Base-by-base conservation (phyloP, 139 green algal species). In the Tetradesmus obliquus region DNA sequence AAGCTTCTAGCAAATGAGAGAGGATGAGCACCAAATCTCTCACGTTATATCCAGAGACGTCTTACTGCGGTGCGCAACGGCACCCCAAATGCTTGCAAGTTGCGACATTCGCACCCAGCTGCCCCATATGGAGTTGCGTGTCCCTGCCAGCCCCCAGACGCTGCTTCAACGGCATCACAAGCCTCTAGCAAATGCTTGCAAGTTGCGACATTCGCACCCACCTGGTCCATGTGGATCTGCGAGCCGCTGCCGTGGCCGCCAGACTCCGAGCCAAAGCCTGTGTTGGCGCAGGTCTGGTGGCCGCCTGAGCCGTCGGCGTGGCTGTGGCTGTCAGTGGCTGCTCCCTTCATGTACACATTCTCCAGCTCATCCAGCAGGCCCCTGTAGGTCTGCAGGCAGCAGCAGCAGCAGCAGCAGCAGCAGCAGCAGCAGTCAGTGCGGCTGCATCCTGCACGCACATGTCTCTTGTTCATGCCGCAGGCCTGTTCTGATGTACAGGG, bases 331-430 rank as follows among this genome's bases (percentile, higher is more conserved):
- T 84, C 15, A n/a, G 57, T 20, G 13, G 10, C 79, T 51, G 72
- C 17, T 32, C 10, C 13, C 84, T 86, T 91, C 4, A 91, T 55
- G 57, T 87, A 91, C 19, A 32, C 19, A 79, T 91, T 91, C 15
- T 91, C 88, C 3, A 91, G 76, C 17, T 57, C 13, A 45, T 91
- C 88, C 55, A 91, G 88, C 32, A 86, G 5, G 12, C 53, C 87
- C 7, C 22, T 45, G 1, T 45, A 58, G 2, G 87, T 91, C 87
- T 89, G 84, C 84, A 81, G 20, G 13, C 55, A 10, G 53, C 32
- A 32, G 79, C 32, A 57, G 79, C n/a, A 85, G 32, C 32, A 85
- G 79, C 12, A 85, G 6, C 45, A 60, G 32, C 79, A 85, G 32
- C 32, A 45, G 32, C 32, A 45, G 32, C 32, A 45, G 32, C 32